These are phyloP conservation scores for Termitomyces sp. DNA, from an alignment of 768 basidiomycete species.

Conservation along the genomic window DNA sequence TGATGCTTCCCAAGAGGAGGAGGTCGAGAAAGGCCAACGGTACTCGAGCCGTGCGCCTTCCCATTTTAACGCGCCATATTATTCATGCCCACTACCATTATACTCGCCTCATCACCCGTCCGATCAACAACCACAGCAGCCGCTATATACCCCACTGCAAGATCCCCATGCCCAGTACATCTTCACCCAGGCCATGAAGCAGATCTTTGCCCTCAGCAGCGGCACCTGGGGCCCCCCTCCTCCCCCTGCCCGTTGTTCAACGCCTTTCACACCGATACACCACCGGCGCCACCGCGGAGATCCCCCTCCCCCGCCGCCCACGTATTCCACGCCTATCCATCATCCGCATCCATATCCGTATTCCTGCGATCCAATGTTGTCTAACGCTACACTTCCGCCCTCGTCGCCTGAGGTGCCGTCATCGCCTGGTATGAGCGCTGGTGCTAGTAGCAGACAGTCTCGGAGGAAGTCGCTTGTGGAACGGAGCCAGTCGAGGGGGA, in stretches of 20 bases:
- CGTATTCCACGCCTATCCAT: slow-evolving; percentile 34
- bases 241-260: slow-evolving; percentile 14
- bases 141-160: slow-evolving; percentile 28
- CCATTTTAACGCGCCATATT: slow-evolving; percentile 10
- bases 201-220: slow-evolving; percentile 28
- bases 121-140: slow-evolving; percentile 12
- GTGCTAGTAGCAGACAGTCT: slow-evolving; percentile 11
- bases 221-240: slow-evolving; percentile 22
- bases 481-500: slow-evolving; percentile 50
- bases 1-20: slow-evolving; percentile 3
- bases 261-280: slow-evolving; percentile 27
- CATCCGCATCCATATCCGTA: slow-evolving; percentile 35
- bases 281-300: slow-evolving; percentile 20
- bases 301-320: slow-evolving; percentile 9
- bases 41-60: slow-evolving; percentile 12
- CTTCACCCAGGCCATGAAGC: slow-evolving; percentile 40
- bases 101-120: slow-evolving; percentile 15
- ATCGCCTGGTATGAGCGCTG: slow-evolving; percentile 29
- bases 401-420: slow-evolving; percentile 43
- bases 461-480: slow-evolving; percentile 35
- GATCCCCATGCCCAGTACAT: slow-evolving; percentile 39
- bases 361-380: slow-evolving; percentile 40
- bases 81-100: slow-evolving; percentile 21
- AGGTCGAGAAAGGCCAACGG: background rate
- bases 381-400: slow-evolving; percentile 46